Evolutionary conservation across 1,139 yeast genomes (phyloP).

Genomic region (Suhomyces bokatorum): DNA sequence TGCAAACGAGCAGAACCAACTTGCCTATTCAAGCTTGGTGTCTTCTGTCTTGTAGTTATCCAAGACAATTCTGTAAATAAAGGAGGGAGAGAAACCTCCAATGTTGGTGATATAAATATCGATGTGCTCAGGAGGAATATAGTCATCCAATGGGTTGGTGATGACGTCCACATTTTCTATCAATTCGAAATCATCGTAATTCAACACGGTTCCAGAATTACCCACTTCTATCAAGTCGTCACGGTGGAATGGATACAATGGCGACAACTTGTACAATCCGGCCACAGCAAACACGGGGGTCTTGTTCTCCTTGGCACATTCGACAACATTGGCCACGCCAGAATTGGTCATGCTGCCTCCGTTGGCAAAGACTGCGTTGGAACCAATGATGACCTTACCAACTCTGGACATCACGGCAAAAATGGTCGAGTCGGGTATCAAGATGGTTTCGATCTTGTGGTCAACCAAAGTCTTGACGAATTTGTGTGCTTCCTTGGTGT

Average conservation of each 20-base stretch:
- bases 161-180: conserved; percentile 75
- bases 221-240: conserved; percentile 92
- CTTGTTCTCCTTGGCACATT: conserved; percentile 90
- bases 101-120: conserved; percentile 93
- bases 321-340: conserved; percentile 92
- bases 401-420: conserved; percentile 97
- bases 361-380: conserved; percentile 89
- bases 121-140: conserved; percentile 89
- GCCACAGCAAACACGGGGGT: conserved; percentile 97
- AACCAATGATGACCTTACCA: conserved; percentile 91
- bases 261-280: conserved; percentile 90
- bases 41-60: conserved; percentile 92
- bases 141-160: conserved; percentile 88
- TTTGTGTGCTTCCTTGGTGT: conserved; percentile 67
- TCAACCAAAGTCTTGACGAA: conserved; percentile 80
- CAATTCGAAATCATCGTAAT: conserved; percentile 62
- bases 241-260: conserved; percentile 89
- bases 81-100: conserved; percentile 96
- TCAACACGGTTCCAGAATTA: conserved; percentile 80
- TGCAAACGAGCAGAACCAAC: conserved; percentile 1
- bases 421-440: conserved; percentile 90
- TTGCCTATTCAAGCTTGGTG: conserved; percentile 49
- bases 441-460: conserved; percentile 84
- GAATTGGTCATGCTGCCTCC: conserved; percentile 92
- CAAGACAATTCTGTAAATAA: conserved; percentile 89